Percentiles rank a stretch among this genome's conserved stretches.
Evolutionary conservation across 2,329 filamentous ascomycete genomes (phyloP).

Genomic region (Paracorniculantispora psalliotae): DNA sequence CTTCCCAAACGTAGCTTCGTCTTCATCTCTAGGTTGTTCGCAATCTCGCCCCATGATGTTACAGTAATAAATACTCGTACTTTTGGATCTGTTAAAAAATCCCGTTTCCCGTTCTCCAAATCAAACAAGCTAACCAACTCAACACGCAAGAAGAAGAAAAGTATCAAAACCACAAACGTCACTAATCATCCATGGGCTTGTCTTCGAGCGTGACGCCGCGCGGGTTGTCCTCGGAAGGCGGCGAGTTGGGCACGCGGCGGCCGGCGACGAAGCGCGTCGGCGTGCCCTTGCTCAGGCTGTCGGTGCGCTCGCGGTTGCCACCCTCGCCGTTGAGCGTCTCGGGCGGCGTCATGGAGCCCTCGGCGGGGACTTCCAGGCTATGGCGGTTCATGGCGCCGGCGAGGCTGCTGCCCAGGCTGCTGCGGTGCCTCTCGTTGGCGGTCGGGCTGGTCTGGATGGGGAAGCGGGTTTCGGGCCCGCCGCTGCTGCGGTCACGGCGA

Average conservation of each 20-base stretch:
- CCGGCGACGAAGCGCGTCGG: conserved; percentile 44
- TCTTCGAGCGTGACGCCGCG: conserved; percentile 50
- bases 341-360: conserved; percentile 39
- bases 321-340: conserved; percentile 41
- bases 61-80: neutral
- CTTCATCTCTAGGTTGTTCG: neutral
- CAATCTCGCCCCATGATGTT: conserved; percentile 8
- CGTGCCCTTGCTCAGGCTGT: conserved; percentile 20
- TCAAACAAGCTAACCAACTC: neutral
- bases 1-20: conserved; percentile 3
- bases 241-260: conserved; percentile 34
- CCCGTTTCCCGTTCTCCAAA: no score
- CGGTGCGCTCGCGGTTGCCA: conserved; percentile 18
- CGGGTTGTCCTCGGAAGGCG: conserved; percentile 26
- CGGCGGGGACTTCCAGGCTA: conserved; percentile 77
- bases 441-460: conserved; percentile 69
- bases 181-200: conserved; percentile 47
- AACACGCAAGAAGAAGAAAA: neutral
- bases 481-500: conserved; percentile 74
- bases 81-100: neutral
- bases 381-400: conserved; percentile 50
- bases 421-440: conserved; percentile 46
- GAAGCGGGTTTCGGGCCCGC: conserved; percentile 72
- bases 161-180: neutral
- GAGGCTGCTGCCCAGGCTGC: conserved; percentile 47